phyloP scores from a whole-genome alignment of 2,329 filamentous ascomycete species.

The Sclerotinia subarctica region DNA sequence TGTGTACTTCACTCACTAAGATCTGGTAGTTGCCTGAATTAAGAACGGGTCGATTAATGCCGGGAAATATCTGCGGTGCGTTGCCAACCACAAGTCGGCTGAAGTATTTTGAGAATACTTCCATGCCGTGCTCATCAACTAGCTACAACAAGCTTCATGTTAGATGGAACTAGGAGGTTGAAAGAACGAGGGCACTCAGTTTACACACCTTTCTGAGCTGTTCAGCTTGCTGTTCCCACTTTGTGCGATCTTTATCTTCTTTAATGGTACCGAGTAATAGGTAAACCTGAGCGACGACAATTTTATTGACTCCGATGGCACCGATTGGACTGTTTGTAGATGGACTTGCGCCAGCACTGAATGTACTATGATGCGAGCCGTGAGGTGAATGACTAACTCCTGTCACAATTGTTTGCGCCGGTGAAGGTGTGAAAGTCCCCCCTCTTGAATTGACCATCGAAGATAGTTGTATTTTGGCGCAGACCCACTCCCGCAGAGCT shows the following conservation, averaged over 20 bases:
- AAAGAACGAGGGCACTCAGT: background rate
- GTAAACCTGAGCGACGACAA: constrained; percentile 93
- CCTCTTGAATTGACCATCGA: constrained; percentile 41
- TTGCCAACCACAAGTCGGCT: constrained; percentile 88
- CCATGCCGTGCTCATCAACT: constrained; percentile 98
- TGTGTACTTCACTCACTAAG: constrained; percentile 78
- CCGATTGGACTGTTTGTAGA: constrained; percentile 44
- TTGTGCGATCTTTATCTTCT: constrained; percentile 84
- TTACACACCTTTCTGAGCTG: constrained; percentile 81
- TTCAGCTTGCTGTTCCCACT: constrained; percentile 89
- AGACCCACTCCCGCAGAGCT: constrained; percentile 39
- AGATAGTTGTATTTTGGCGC: constrained; percentile 37
- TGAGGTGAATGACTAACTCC: constrained; percentile 40
- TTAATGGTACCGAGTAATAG: constrained; percentile 91
- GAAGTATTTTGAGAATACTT: constrained; percentile 96
- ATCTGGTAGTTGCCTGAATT: constrained; percentile 81
- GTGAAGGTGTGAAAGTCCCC: constrained; percentile 40
- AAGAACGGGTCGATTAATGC: constrained; percentile 67
- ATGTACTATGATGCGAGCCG: constrained; percentile 47
- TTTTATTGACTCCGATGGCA: constrained; percentile 73
- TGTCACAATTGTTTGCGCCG: constrained; percentile 39
- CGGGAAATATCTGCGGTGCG: constrained; percentile 85
- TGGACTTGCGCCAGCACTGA: constrained; percentile 39
- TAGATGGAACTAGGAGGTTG: constrained; percentile 18
- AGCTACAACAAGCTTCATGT: constrained; percentile 52